These are phyloP conservation scores for Zygosaccharomyces rouxii DNA, from an alignment of 805 yeast genomes.

Conservation along the genomic window DNA sequence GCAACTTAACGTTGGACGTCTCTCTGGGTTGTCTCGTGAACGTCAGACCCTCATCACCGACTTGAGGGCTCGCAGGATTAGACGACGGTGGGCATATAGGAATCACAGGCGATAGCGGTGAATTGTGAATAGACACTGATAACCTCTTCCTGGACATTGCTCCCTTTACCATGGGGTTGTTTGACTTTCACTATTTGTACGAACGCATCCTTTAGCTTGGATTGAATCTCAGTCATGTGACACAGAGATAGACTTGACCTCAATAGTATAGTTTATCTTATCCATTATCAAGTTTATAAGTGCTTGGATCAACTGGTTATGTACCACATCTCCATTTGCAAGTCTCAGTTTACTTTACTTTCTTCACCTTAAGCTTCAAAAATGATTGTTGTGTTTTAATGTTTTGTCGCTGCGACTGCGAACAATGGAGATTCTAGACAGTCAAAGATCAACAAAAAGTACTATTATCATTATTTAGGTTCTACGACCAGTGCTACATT, in stretches of 20 bases:
- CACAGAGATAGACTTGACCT: background rate
- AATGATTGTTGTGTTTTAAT: background rate
- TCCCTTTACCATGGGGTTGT: background rate
- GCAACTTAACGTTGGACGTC: constrained; percentile 34
- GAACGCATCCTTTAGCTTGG: constrained; percentile 2
- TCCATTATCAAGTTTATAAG: background rate
- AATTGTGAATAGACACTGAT: constrained; percentile 12
- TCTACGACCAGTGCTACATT: constrained; percentile 52
- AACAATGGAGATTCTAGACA: background rate
- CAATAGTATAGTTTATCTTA: background rate
- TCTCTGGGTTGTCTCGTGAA: constrained; percentile 3
- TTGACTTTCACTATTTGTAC: background rate
- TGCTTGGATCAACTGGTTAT: too few species aligned
- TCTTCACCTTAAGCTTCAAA: too few species aligned
- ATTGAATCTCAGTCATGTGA: constrained; percentile 1
- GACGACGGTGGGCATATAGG: constrained; percentile 16
- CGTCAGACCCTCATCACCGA: constrained; percentile 1
- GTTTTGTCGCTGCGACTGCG: background rate
- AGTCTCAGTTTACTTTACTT: too few species aligned
- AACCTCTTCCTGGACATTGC: constrained; percentile 14
- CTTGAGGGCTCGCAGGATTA: constrained; percentile 11
- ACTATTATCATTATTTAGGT: background rate
- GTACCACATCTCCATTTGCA: too few species aligned
- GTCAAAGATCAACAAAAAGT: background rate
- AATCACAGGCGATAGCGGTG: constrained; percentile 17